Evolutionary conservation across 2,329 filamentous ascomycete species (phyloP).

Genomic region (Nothophaeocryptopus gaeumannii): DNA sequence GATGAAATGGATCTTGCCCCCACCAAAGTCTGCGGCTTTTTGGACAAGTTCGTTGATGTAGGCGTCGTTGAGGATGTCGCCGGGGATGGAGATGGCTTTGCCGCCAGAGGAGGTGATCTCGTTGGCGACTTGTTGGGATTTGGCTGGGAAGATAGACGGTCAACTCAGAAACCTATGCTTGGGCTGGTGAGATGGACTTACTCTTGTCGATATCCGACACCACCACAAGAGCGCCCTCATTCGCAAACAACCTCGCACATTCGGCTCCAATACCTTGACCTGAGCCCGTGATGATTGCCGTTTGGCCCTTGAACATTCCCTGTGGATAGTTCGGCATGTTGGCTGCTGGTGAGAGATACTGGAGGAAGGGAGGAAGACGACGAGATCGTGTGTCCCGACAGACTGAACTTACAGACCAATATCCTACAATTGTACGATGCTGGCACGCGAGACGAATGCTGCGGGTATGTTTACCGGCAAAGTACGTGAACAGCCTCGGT

Average conservation of each 20-base stretch:
- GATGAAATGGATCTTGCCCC: slow-evolving; percentile 85
- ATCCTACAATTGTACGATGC: too few species aligned
- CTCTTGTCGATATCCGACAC: slow-evolving; percentile 77
- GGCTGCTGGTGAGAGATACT: slow-evolving; percentile 47
- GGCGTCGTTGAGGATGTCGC: slow-evolving; percentile 69
- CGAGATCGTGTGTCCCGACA: too few species aligned
- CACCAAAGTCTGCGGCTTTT: slow-evolving; percentile 73
- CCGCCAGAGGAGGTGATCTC: slow-evolving; percentile 66
- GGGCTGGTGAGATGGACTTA: slow-evolving; percentile 46
- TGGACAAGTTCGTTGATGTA: slow-evolving; percentile 72
- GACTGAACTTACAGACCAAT: too few species aligned
- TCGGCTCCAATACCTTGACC: slow-evolving; percentile 75
- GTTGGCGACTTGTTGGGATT: slow-evolving; percentile 65
- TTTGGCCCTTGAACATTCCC: slow-evolving; percentile 74
- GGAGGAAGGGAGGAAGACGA: not conserved
- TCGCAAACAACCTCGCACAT: slow-evolving; percentile 73
- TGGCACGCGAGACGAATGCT: too few species aligned
- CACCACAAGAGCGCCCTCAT: slow-evolving; percentile 81
- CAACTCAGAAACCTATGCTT: too few species aligned
- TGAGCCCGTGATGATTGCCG: slow-evolving; percentile 72
- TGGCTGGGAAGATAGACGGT: slow-evolving; percentile 49
- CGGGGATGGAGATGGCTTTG: slow-evolving; percentile 68
- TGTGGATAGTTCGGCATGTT: slow-evolving; percentile 63
- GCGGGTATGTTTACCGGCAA: too few species aligned
- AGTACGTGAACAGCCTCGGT: too few species aligned